Evolutionary conservation across 306 rosid species (phyloP), one percentile per base, ranked within the genome.

Genomic region (Lupinus albus): DNA sequence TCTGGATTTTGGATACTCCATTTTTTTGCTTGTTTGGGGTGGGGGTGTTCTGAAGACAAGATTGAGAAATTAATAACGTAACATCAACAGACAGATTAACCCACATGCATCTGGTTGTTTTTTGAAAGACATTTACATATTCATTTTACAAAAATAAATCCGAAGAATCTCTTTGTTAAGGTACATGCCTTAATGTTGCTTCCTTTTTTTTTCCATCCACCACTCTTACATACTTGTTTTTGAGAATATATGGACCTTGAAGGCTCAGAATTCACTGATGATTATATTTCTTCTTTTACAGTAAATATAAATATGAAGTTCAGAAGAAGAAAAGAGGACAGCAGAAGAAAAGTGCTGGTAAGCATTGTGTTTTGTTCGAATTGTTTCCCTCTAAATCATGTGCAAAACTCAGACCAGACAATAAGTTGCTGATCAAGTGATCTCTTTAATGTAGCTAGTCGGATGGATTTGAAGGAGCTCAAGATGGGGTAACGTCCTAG

Each of bases 271-370:
- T 48, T 64, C 15, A 13, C 45, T 63, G 41, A 71, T 75, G 20
- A 64, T 52, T 74, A 11, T 80, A 38, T 49, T 66, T 78, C 55
- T 52, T 58, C 25, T 51, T 76, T 78, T 75, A 72, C 95, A 94
- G 99, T 83, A 94, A 94, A 81, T 94, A 88, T 84, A 85, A 78
- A 80, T 94, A 88, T 44, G 97, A 94, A 72, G 82, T 64, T 45
- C 97, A 91, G 77, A 91, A 94, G 91, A 94, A 86, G 91, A 94
- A 94, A 85, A 79, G 88, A 81, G 97, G 21, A 16, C 97, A 91
- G 78, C 96, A 85, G 85, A 94, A 94, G 88, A 94, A 84, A 87
- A 91, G 96, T 84, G 97, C 95, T n/a, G 97, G 99, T 88, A 76
- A 82, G 79, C 67, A 67, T 78, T 76, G 44, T 75, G 73, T 56